Base-by-base conservation (phyloP, 805 yeast species). In the Starmerella sp. region DNA sequence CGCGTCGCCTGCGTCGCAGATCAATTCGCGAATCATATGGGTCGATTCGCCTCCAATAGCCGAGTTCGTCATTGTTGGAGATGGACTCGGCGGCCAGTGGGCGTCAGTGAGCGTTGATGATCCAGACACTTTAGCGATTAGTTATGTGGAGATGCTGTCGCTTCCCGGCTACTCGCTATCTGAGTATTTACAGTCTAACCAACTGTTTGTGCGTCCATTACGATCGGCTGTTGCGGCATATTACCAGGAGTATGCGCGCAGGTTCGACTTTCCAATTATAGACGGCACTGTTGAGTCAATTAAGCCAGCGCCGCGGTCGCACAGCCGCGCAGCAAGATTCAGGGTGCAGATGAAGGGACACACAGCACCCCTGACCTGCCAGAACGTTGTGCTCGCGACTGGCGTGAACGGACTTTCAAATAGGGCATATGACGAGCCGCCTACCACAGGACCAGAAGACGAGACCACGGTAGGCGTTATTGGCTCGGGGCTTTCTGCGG, bases 401-500 rank as follows among this genome's bases (percentile, higher is more conserved):
- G 52, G 38, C 32, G 50, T 22, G 31, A 15, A 41, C 52, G 55
- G 48, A 39, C 54, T 2, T 44, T 51, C 32, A 47, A 37, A 15
- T 6, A 53, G 35, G 9, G 46, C 41, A 29, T 52, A 11, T 56
- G 48, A 46, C 30, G 54, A 37, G 52, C 62, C 35, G 49, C 57
- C 42, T 5, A 11, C 32, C n/a, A 29, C 43, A 15, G 60, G 28
- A 13, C 35, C 39, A 11, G 28, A 29, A 4, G 54, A 38, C 7
- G 11, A 10, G 15, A 28, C 31, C 7, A 47, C 59, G 4, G 51
- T 56, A 2, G 59, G 65, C 4, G 63, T 67, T 2, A 46, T 68
- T 14, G 71, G 71, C 1, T 61, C 70, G 2, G 71, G 71, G 0
- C 65, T 68, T 36, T 63, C 69, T 5, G 71, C 71, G 1, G 71